phyloP scores from a whole-genome alignment of 306 rosid genomes.

The Carpinus fangiana region DNA sequence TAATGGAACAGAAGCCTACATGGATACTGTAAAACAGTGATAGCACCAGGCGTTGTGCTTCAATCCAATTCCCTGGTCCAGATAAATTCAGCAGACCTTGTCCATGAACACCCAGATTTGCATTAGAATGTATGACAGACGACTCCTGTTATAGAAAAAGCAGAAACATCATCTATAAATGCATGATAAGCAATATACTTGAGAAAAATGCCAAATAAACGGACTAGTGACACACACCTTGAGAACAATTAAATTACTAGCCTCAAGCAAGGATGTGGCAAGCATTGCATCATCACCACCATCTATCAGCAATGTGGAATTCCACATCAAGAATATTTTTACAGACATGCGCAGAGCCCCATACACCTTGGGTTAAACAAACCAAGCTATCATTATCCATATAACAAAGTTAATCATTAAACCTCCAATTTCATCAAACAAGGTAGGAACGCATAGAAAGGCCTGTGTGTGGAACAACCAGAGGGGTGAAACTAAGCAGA shows the following conservation, averaged over 20 bases:
- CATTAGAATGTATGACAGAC: slow-evolving; percentile 97
- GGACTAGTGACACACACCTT: slow-evolving; percentile 57
- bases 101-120: slow-evolving; percentile 97
- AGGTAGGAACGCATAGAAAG: neutral
- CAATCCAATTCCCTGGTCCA: slow-evolving; percentile 93
- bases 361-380: slow-evolving; percentile 61
- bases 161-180: slow-evolving; percentile 27
- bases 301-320: slow-evolving; percentile 90
- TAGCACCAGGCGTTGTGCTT: slow-evolving; percentile 94
- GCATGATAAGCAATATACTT: slow-evolving; percentile 22
- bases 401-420: neutral
- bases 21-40: slow-evolving; percentile 90
- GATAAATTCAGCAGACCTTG: slow-evolving; percentile 96
- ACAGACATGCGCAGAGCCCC: slow-evolving; percentile 99
- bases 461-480: neutral
- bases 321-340: slow-evolving; percentile 99
- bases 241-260: slow-evolving; percentile 94
- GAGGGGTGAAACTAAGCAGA: neutral
- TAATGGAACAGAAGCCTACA: slow-evolving; percentile 50
- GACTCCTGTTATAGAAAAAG: slow-evolving; percentile 60
- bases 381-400: slow-evolving; percentile 8
- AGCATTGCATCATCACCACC: slow-evolving; percentile 82
- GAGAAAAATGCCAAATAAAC: slow-evolving; percentile 20
- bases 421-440: neutral
- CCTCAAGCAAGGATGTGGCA: slow-evolving; percentile 89